Evolutionary conservation across 176 grass and related monocot genomes (phyloP).

Genomic region (Cenchrus americanus): DNA sequence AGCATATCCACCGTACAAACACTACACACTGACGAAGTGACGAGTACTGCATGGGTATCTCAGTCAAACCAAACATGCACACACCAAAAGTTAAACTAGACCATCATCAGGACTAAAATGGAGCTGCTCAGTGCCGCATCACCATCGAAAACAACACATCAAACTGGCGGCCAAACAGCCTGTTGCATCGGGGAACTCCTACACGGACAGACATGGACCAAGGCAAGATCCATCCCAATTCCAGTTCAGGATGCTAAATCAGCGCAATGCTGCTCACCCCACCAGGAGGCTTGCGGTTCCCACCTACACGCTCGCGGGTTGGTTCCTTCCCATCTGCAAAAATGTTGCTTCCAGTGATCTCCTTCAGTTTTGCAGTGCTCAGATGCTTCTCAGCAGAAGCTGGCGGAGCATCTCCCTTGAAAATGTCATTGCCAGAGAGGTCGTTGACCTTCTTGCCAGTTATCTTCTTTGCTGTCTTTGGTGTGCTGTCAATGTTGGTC

Average conservation of each 20-base stretch:
- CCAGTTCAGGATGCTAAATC: slow-evolving; percentile 50
- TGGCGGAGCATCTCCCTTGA: slow-evolving; percentile 58
- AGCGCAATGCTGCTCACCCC: slow-evolving; percentile 85
- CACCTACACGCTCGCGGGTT: slow-evolving; percentile 45
- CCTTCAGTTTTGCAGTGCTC: slow-evolving; percentile 79
- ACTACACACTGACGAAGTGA: background rate
- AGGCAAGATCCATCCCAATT: background rate
- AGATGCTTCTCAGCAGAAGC: slow-evolving; percentile 60
- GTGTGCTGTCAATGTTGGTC: slow-evolving; percentile 51
- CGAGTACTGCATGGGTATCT: slow-evolving; percentile 26
- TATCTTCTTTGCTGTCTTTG: slow-evolving; percentile 72
- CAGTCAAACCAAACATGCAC: slow-evolving; percentile 36
- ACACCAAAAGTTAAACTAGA: slow-evolving; percentile 45
- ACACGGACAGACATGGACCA: background rate
- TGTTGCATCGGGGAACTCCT: slow-evolving; percentile 29
- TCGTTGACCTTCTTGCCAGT: slow-evolving; percentile 63
- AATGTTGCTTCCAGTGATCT: slow-evolving; percentile 81
- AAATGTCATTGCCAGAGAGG: slow-evolving; percentile 76
- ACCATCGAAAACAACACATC: slow-evolving; percentile 23
- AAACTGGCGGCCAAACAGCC: slow-evolving; percentile 26
- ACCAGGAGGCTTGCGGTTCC: slow-evolving; percentile 86
- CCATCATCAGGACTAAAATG: slow-evolving; percentile 40
- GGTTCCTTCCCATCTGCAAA: slow-evolving; percentile 75
- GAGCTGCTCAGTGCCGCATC: slow-evolving; percentile 9
- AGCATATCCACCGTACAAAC: slow-evolving; percentile 26